A percentile compares a stretch with the other conserved stretches of the same genome.
These are phyloP conservation scores for Phytophthora europaea DNA, from an alignment of 352 stramenopile species.

Conservation along the genomic window DNA sequence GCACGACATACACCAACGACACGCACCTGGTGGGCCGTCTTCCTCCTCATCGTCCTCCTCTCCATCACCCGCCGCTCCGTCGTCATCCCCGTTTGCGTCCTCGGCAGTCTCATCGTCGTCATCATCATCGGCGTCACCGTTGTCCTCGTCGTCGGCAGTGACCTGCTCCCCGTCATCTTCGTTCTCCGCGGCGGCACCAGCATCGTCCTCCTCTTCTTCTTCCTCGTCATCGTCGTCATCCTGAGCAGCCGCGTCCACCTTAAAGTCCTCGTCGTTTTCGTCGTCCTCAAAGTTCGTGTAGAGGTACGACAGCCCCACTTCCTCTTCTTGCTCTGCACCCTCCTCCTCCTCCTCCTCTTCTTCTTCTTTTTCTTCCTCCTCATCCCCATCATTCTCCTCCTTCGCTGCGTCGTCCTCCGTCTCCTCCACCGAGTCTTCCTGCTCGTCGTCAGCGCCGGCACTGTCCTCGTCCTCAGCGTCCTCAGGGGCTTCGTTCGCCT, in stretches of 20 bases:
- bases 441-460: conserved; percentile 36
- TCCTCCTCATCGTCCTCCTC: conserved; percentile 37
- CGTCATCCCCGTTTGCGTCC: conserved; percentile 7
- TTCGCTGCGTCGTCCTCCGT: conserved; percentile 44
- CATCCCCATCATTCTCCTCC: conserved; percentile 40
- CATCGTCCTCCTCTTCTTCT: conserved; percentile 42
- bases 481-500: conserved; percentile 20
- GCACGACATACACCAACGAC: neutral
- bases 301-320: conserved; percentile 72
- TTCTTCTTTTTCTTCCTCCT: conserved; percentile 32
- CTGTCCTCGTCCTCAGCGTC: conserved; percentile 42
- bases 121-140: conserved; percentile 43
- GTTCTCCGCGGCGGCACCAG: conserved; percentile 34
- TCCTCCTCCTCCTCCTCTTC: conserved; percentile 35
- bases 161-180: conserved; percentile 30
- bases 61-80: conserved; percentile 9
- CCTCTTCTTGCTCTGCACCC: conserved; percentile 39
- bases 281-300: conserved; percentile 76
- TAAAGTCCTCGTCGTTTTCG: conserved; percentile 53
- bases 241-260: conserved; percentile 34
- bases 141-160: conserved; percentile 52
- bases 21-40: conserved; percentile 59
- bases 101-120: conserved; percentile 18
- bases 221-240: conserved; percentile 65
- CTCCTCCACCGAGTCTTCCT: conserved; percentile 49